Evolutionary conservation across 345 rosid genomes (phyloP).

Genomic region (Boechera retrofracta): DNA sequence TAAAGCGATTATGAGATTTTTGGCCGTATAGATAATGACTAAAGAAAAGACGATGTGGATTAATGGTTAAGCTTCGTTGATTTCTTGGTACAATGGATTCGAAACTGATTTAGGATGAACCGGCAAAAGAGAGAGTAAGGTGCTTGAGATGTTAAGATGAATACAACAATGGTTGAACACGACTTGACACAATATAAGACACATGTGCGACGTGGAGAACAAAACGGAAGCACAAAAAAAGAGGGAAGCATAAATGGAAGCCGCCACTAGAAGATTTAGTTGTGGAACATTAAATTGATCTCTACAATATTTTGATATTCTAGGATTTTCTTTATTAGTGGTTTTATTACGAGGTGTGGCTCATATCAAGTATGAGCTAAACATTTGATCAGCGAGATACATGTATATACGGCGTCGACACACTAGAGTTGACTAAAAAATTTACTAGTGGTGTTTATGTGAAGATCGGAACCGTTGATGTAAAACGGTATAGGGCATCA

Average conservation of each 20-base stretch:
- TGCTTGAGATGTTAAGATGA: not conserved
- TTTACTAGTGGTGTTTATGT: too few relatives aligned
- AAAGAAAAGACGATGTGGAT: not conserved
- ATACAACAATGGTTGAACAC: not conserved
- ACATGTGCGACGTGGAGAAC: not conserved
- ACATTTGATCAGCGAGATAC: too few relatives aligned
- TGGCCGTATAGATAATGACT: not conserved
- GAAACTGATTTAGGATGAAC: not conserved
- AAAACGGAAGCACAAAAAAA: not conserved
- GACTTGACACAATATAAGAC: not conserved
- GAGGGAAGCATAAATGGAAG: not conserved
- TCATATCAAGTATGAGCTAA: too few relatives aligned
- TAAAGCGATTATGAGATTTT: too few relatives aligned
- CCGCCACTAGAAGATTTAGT: not conserved
- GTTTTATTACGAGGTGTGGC: too few relatives aligned
- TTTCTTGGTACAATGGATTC: not conserved
- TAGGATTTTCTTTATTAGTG: too few relatives aligned
- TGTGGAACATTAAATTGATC: not conserved
- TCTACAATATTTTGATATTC: not conserved
- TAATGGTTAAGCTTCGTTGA: not conserved
- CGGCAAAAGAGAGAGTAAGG: not conserved
- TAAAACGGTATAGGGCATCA: too few relatives aligned
- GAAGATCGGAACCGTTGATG: too few relatives aligned
- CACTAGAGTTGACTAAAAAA: too few relatives aligned
- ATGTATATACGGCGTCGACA: too few relatives aligned